Conservation (phyloP, 2,329 filamentous ascomycete species). For the Pseudocercospora musae region DNA sequence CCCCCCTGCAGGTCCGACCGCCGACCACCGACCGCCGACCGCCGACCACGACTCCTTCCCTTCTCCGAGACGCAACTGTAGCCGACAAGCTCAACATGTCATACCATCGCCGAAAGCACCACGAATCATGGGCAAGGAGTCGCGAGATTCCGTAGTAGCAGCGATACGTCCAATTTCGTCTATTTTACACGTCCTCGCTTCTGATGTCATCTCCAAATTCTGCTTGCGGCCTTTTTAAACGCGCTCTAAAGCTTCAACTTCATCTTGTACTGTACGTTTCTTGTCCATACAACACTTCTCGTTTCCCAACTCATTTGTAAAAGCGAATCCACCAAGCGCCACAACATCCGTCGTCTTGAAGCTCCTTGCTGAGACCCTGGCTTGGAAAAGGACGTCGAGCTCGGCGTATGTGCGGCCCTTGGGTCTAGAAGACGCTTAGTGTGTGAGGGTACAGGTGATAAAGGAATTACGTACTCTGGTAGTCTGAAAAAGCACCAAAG, state of each 20-base stretch:
- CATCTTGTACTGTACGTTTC: background rate
- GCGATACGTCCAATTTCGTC: background rate
- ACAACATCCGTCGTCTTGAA: conserved; percentile 30
- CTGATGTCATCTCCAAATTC: background rate
- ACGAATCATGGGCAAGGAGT: background rate
- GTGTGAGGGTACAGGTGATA: background rate
- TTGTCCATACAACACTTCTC: background rate
- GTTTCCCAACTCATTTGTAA: background rate
- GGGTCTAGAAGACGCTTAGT: conserved; percentile 4
- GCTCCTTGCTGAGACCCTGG: conserved; percentile 42
- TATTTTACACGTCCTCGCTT: background rate
- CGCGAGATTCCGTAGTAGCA: background rate
- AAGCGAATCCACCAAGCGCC: background rate
- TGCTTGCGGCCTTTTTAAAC: background rate
- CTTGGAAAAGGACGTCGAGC: conserved; percentile 55
- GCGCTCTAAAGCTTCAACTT: background rate
- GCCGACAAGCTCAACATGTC: background rate
- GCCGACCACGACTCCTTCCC: background rate
- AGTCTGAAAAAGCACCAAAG: conserved; percentile 46
- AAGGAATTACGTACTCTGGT: conserved; percentile 33
- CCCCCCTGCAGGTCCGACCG: background rate
- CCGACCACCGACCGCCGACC: background rate
- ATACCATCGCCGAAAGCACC: background rate
- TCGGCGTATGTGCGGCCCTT: conserved; percentile 50
- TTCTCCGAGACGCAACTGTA: background rate